Base-by-base conservation (phyloP, 768 basidiomycete genomes). In the Tylopilus plumbeoviolaceoides region DNA sequence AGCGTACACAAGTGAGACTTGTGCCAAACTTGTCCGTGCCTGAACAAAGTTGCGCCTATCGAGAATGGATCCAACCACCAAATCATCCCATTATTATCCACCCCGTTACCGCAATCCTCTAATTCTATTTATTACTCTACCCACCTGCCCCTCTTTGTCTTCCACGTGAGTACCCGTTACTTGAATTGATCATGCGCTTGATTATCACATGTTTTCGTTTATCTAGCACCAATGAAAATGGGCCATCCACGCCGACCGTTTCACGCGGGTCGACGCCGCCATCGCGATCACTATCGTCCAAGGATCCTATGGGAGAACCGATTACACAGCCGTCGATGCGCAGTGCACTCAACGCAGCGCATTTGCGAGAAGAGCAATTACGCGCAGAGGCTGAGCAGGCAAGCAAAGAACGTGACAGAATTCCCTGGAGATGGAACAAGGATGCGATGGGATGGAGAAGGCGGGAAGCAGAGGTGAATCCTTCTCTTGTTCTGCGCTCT, bases 271-370 rank as follows among this genome's bases (percentile, higher is more conserved):
- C n/a, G n/a, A n/a, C n/a, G n/a, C n/a, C n/a, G n/a, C n/a, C n/a
- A n/a, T n/a, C n/a, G n/a, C n/a, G n/a, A n/a, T n/a, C n/a, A n/a
- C n/a, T n/a, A n/a, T n/a, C n/a, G n/a, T n/a, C n/a, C n/a, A n/a
- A n/a, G n/a, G n/a, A n/a, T n/a, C n/a, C n/a, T n/a, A n/a, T 41
- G n/a, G 25, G 20, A 1, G 44, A 45, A 25, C 11, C 15, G 7
- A 5, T 10, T n/a, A 25, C 49, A 31, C 55, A 44, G 21, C 41
- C 80, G 2, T 78, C 80, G 5, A 59, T 84, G 60, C 73, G 75
- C 31, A 80, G 75, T 15, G 82, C 80, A 5, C 68, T 85, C 47
- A 81, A 84, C 59, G 83, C 82, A 11, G 77, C 82, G 2, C 71
- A 77, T 46, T 52, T 77, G 58, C 69, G 83, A 30, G 83, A 85